Evolutionary conservation across 495 filamentous ascomycete species (phyloP), one percentile per base, ranked within the genome.

Genomic region (Penicillium paradoxum): DNA sequence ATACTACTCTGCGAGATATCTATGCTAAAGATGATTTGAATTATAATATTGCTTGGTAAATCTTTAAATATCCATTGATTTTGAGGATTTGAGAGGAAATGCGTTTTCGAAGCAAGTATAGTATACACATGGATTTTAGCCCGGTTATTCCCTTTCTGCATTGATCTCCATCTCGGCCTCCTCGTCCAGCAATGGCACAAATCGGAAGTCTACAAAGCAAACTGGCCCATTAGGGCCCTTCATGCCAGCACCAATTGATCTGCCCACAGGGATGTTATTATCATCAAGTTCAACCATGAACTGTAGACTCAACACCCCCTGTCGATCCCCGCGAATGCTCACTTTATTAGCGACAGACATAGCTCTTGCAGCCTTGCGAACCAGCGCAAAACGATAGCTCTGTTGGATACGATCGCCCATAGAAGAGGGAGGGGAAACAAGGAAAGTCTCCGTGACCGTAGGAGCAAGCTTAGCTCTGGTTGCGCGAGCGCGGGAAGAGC

Each of bases 281-380:
- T 68, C 72, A 48, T 81, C 80, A 13, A 87, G 70, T 65, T 96
- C 90, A 30, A 98, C 85, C 90, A 98, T 95, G 59, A 98, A 96
- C 68, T 98, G 93, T 63, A 97, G 73, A 67, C 89, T 97, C 54
- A 98, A 68, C 14, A 97, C 91, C 0, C 93, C 93, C 66, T 90
- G 86, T 10, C 79, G 74, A 73, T 98, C 93, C 6, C 88, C 83
- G 6, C 93, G 77, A 52, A 98, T 81, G 64, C 91, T 96, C 21
- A 97, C 92, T 68, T 97, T 98, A 49, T 79, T 89, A 19, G 93
- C 90, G 39, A 89, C 81, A 27, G 82, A 83, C 95, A 98, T 97
- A 3, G 93, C 93, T 33, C 89, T 82, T 30, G 78, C 78, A 2
- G 92, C 90, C 38, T 86, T 83, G 61, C 87, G 89, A 55, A 98